These are phyloP conservation scores for Phytophthora boehmeriae DNA, from an alignment of 352 stramenopile genomes.

Conservation along the genomic window DNA sequence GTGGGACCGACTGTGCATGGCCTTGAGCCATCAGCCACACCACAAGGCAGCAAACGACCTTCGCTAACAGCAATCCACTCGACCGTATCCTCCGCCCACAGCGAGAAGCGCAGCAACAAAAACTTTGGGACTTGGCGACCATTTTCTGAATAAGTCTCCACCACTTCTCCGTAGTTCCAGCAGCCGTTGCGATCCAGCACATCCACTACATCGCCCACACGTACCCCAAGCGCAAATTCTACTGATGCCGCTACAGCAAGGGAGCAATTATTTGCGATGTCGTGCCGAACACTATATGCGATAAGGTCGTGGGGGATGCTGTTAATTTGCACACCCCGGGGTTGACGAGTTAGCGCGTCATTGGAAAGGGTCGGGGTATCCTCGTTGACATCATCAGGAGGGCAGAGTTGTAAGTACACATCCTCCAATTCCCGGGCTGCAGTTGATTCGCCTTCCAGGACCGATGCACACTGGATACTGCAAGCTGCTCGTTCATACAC, in stretches of 20 bases:
- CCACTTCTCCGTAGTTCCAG: conserved; percentile 83
- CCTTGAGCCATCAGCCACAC: conserved; percentile 58
- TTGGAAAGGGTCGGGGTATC: conserved; percentile 17
- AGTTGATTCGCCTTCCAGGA: conserved; percentile 53
- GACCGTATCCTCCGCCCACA: conserved; percentile 57
- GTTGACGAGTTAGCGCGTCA: conserved; percentile 18
- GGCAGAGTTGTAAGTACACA: conserved; percentile 62
- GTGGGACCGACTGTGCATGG: conserved; percentile 48
- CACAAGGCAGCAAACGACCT: conserved; percentile 73
- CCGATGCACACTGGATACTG: conserved; percentile 55
- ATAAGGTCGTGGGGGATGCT: conserved; percentile 60
- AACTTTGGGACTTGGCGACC: conserved; percentile 49
- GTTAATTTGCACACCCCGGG: conserved; percentile 35
- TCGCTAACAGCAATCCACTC: conserved; percentile 80
- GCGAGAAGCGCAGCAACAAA: conserved; percentile 65
- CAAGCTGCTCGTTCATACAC: conserved; percentile 62
- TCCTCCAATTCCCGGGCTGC: conserved; percentile 54
- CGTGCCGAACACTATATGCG: conserved; percentile 45
- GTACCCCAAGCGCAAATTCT: conserved; percentile 64
- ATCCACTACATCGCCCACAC: conserved; percentile 73
- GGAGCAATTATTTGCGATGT: conserved; percentile 41
- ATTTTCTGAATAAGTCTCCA: conserved; percentile 60
- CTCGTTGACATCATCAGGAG: conserved; percentile 16
- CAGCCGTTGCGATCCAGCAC: conserved; percentile 78
- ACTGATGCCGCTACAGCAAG: conserved; percentile 62